These are phyloP conservation scores for Acephala macrosclerotiorum DNA, from an alignment of 2,329 filamentous ascomycete genomes.

Conservation along the genomic window DNA sequence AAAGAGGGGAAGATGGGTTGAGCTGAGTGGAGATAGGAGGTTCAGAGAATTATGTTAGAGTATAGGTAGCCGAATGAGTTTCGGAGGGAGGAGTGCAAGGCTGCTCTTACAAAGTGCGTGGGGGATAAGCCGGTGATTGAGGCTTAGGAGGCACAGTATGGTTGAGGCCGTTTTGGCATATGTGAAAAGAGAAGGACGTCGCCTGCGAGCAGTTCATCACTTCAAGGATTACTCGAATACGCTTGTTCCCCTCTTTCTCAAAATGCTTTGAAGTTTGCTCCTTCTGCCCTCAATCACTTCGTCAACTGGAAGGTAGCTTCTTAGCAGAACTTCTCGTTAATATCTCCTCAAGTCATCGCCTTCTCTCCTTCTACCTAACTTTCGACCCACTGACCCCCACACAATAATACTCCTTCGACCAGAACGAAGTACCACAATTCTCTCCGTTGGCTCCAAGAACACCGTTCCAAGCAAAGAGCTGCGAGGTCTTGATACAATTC, in stretches of 20 bases:
- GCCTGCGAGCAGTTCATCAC: too few relatives aligned
- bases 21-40: not conserved
- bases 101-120: not conserved
- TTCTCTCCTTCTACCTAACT: not conserved
- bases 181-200: too few relatives aligned
- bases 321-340: too few relatives aligned
- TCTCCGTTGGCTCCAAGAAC: conserved; percentile 34
- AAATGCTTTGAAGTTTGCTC: too few relatives aligned
- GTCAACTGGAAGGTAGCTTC: too few relatives aligned
- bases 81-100: not conserved
- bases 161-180: not conserved
- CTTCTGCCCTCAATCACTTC: too few relatives aligned
- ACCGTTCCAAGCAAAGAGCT: conserved; percentile 43
- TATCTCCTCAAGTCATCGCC: not conserved
- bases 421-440: conserved; percentile 12
- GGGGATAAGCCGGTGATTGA: not conserved
- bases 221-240: too few relatives aligned
- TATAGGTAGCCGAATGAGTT: conserved; percentile 6
- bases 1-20: not conserved
- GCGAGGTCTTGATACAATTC: conserved; percentile 36
- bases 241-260: too few relatives aligned
- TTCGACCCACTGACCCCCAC: conserved; percentile 2
- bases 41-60: not conserved
- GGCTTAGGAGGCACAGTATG: not conserved
- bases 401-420: conserved; percentile 11